phyloP scores from a whole-genome alignment of 257 asterid species.

The Lycium ferocissimum region DNA sequence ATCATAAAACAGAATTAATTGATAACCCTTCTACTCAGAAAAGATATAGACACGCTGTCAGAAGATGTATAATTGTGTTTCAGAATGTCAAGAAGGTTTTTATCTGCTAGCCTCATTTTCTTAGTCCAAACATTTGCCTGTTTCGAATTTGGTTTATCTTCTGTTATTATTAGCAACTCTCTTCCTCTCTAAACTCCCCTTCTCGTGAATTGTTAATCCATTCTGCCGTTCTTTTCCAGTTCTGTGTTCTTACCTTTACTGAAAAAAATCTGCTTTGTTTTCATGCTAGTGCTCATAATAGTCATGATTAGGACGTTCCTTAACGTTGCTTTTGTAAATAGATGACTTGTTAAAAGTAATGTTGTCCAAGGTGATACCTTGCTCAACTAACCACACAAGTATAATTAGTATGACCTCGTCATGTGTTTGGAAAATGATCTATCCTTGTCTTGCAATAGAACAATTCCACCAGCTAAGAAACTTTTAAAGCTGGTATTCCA shows the following conservation, averaged over 20 bases:
- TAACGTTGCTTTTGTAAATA: not conserved
- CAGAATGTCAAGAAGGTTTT: not conserved
- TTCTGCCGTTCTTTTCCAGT: not conserved
- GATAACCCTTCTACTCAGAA: not conserved
- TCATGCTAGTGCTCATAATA: not conserved
- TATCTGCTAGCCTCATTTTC: not conserved
- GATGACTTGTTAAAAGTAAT: not conserved
- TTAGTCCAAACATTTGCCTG: not conserved
- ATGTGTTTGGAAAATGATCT: not conserved
- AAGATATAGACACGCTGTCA: not conserved
- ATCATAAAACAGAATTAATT: not conserved
- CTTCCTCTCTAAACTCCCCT: not conserved
- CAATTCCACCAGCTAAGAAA: conserved; percentile 1
- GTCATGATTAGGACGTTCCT: conserved; percentile 8
- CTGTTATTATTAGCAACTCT: not conserved
- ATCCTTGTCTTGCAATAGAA: not conserved
- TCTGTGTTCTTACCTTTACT: not conserved
- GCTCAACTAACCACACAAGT: not conserved
- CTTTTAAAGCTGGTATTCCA: not conserved
- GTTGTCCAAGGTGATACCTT: not conserved
- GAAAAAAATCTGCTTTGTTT: not conserved
- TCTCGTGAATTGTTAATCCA: not conserved
- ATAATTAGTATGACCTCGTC: not conserved
- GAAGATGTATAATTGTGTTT: not conserved
- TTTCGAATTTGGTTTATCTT: not conserved